Evolutionary conservation across 1,284 basidiomycete species (phyloP), one percentile per base, ranked within the genome.

Genomic region (Irpex lacteus): DNA sequence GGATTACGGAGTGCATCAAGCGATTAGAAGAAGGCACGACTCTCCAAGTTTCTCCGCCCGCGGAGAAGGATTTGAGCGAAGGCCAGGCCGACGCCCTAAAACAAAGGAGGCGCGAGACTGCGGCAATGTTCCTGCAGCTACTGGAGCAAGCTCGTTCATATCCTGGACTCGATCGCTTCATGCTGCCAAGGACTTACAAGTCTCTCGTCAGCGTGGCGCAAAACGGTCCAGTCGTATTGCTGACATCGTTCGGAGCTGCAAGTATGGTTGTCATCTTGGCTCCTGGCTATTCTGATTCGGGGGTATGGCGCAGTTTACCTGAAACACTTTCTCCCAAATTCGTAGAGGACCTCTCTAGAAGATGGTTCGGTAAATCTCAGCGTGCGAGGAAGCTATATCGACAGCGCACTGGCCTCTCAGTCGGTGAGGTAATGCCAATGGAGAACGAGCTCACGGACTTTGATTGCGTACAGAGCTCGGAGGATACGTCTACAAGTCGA

Each of bases 91-190:
- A 60, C 19, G 5, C 19, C 19, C 19, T 4, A 11, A 19, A 11
- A 19, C 36, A 8, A 18, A 60, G 37, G 5, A 47, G 19, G 9
- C n/a, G 56, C 5, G 15, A 36, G 38, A 8, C 62, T 15, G 52
- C 53, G 1, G 58, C 59, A 18, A 40, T 60, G 34, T 67, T 40
- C 55, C 7, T 49, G 13, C 7, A 32, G 18, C 15, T 60, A 5
- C 3, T 67, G 2, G 56, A 47, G 6, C 32, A 60, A 19, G 53
- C 54, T 19, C 66, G 66, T 11, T 9, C n/a, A 5, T 7, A 65
- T 5, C 60, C 61, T 13, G 61, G 59, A 8, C 65, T 63, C 50
- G 59, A 56, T 5, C 36, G 57, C 13, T 67, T 67, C 57, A 55
- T 67, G 21, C 57, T 18, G 13, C 63, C 66, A 5, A 58, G 50